Evolutionary conservation across 352 stramenopile genomes (phyloP).

Genomic region (Sclerospora graminicola): DNA sequence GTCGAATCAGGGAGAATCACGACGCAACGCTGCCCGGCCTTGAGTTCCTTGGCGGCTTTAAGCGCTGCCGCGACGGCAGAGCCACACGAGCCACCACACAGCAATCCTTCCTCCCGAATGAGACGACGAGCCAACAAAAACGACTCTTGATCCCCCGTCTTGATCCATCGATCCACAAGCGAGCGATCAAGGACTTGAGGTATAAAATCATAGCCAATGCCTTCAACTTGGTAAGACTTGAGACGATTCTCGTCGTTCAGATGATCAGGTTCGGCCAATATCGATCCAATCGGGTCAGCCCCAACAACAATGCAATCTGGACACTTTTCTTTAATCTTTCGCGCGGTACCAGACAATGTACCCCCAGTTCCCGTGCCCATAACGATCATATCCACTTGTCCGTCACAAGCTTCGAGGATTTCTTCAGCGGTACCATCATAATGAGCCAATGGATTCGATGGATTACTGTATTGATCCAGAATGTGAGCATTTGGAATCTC

Average conservation of each 20-base stretch:
- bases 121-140: constrained; percentile 90
- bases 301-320: constrained; percentile 80
- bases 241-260: constrained; percentile 91
- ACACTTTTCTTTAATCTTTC: constrained; percentile 91
- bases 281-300: constrained; percentile 88
- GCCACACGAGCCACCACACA: constrained; percentile 91
- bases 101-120: constrained; percentile 92
- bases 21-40: constrained; percentile 87
- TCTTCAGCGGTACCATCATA: constrained; percentile 94
- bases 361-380: constrained; percentile 91
- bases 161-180: constrained; percentile 92
- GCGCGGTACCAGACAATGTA: constrained; percentile 90
- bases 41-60: constrained; percentile 78
- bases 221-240: constrained; percentile 91
- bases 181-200: constrained; percentile 89
- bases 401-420: constrained; percentile 88
- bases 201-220: constrained; percentile 97
- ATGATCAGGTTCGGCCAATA: constrained; percentile 87
- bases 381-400: constrained; percentile 93
- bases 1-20: constrained; percentile 93
- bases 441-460: constrained; percentile 92
- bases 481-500: constrained; percentile 95
- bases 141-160: constrained; percentile 89
- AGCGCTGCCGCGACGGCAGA: constrained; percentile 84
- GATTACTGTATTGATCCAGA: constrained; percentile 95